phyloP scores from a whole-genome alignment of 2,329 filamentous ascomycete genomes.

The Claviceps citrina region DNA sequence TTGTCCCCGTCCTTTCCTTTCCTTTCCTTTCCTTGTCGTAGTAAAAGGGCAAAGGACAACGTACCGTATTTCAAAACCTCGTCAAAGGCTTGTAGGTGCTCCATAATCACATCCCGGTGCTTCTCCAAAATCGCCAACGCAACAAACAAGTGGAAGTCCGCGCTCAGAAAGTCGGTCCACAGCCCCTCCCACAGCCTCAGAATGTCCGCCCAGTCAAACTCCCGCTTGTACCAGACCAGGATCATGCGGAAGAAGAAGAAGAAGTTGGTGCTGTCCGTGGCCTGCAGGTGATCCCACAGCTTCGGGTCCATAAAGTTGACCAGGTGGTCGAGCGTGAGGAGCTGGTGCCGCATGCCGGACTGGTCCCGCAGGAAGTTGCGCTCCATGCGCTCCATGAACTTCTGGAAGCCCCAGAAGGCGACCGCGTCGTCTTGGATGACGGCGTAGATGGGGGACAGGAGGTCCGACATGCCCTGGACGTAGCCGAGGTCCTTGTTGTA shows the following conservation, averaged over 20 bases:
- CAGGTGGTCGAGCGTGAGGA: conserved; percentile 81
- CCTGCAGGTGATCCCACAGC: conserved; percentile 78
- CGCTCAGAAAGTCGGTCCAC: conserved; percentile 84
- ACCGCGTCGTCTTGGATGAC: conserved; percentile 94
- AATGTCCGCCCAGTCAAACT: conserved; percentile 81
- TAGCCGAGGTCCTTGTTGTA: conserved; percentile 93
- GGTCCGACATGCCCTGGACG: conserved; percentile 96
- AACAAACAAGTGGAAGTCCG: conserved; percentile 87
- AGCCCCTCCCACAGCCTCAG: conserved; percentile 79
- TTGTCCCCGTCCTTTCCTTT: neutral
- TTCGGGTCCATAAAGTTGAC: conserved; percentile 94
- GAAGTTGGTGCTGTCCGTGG: conserved; percentile 91
- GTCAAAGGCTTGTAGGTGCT: conserved; percentile 84
- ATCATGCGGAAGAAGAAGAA: conserved; percentile 99
- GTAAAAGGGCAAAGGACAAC: conserved; percentile 16
- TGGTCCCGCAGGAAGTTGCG: conserved; percentile 92
- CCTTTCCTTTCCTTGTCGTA: neutral
- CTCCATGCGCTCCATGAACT: conserved; percentile 97
- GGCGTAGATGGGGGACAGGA: conserved; percentile 89
- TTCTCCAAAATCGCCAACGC: conserved; percentile 90
- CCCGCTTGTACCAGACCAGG: conserved; percentile 95
- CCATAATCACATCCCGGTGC: conserved; percentile 91
- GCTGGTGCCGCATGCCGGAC: conserved; percentile 85
- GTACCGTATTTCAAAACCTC: conserved; percentile 91
- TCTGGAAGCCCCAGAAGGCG: conserved; percentile 91